Percentiles rank a stretch among this genome's conserved stretches.
Conservation (phyloP, 1,139 yeast genomes). For the Candida sanyaensis region DNA sequence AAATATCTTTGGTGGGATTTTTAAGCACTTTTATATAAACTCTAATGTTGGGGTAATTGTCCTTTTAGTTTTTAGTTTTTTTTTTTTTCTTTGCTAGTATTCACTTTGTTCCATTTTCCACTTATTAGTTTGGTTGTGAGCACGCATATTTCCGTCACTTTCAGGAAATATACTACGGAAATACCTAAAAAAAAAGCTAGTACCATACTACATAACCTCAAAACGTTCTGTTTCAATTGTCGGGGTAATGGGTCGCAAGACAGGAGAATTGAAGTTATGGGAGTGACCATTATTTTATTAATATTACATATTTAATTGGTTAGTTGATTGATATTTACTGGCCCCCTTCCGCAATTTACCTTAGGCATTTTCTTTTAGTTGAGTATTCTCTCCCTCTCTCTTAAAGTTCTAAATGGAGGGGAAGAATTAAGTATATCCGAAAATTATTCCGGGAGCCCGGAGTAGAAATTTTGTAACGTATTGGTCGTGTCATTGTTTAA, state of each 20-base stretch:
- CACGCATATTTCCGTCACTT: slow-evolving; percentile 1
- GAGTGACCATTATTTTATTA: background rate
- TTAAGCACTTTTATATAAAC: background rate
- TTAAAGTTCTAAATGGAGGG: background rate
- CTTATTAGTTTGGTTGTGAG: background rate
- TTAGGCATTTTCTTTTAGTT: too few species aligned
- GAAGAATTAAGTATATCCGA: background rate
- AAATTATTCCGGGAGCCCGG: background rate
- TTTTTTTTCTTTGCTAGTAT: background rate
- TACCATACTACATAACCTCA: background rate
- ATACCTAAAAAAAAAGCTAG: slow-evolving; percentile 1
- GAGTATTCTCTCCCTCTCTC: too few species aligned
- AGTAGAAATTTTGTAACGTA: background rate
- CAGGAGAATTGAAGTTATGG: too few species aligned
- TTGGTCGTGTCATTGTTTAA: too few species aligned
- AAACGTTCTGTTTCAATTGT: background rate
- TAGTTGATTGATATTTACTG: too few species aligned
- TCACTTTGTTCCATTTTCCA: too few species aligned
- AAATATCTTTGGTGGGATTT: background rate
- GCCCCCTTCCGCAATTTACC: too few species aligned
- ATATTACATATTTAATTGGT: too few species aligned
- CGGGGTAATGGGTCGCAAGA: too few species aligned
- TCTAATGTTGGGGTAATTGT: background rate
- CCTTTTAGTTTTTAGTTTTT: background rate
- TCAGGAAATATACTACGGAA: slow-evolving; percentile 6